Evolutionary conservation across 225 moss, liverwort and hornwort genomes (phyloP).

Genomic region (Pseudisothecium myosuroides): DNA sequence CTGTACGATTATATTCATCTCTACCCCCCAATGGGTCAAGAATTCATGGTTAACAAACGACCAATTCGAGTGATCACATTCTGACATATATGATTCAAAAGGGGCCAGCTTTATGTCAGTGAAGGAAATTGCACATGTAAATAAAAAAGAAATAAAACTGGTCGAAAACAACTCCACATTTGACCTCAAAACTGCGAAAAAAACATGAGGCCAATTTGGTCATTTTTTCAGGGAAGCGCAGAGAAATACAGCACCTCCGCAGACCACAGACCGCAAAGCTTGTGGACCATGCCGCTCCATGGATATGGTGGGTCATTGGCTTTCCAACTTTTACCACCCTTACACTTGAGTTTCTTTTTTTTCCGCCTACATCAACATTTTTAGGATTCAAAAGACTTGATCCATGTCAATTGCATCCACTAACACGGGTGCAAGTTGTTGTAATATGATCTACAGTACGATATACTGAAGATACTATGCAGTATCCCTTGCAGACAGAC

Average conservation of each 20-base stretch:
- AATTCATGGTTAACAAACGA: background rate
- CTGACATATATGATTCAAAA: background rate
- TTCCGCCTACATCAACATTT: slow-evolving; percentile 33
- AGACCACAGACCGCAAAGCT: slow-evolving; percentile 94
- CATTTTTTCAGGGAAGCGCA: background rate
- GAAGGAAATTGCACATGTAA: background rate
- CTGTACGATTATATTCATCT: background rate
- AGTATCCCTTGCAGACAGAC: background rate
- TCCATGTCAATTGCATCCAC: background rate
- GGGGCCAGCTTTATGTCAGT: background rate
- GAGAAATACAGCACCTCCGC: slow-evolving; percentile 55
- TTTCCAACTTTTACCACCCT: slow-evolving; percentile 44
- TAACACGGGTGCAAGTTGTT: background rate
- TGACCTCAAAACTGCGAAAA: background rate
- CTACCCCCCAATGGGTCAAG: background rate
- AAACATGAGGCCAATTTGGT: background rate
- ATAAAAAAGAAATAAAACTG: background rate
- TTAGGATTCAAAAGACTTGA: background rate
- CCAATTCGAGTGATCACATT: background rate
- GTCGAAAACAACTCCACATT: background rate
- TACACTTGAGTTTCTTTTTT: slow-evolving; percentile 26
- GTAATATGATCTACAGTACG: background rate
- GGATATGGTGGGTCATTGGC: slow-evolving; percentile 32
- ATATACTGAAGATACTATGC: background rate
- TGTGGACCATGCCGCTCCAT: slow-evolving; percentile 90